Evolutionary conservation across 768 basidiomycete species (phyloP).

Genomic region (Flagelloscypha sp.): DNA sequence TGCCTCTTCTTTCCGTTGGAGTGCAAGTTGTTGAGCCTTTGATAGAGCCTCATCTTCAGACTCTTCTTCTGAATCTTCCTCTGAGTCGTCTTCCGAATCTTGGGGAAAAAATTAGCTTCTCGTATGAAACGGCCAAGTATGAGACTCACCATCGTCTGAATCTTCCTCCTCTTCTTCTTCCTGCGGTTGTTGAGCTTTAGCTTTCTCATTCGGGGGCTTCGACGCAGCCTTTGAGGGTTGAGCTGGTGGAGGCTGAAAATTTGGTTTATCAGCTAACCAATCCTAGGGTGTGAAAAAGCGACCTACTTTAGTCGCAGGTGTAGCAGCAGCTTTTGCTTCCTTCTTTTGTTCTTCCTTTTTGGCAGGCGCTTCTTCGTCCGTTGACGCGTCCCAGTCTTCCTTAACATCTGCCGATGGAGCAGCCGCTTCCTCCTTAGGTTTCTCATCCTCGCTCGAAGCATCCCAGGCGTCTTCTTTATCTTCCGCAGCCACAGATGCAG

Average conservation of each 20-base stretch:
- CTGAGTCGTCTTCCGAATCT: constrained; percentile 38
- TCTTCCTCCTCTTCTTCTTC: constrained; percentile 36
- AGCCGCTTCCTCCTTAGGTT: constrained; percentile 13
- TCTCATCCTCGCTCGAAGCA: constrained; percentile 51
- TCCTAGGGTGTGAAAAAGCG: neutral
- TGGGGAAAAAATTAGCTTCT: too few species aligned
- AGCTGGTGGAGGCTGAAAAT: too few species aligned
- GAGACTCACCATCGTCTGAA: constrained; percentile 25
- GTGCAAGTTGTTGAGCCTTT: constrained; percentile 53
- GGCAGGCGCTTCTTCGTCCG: constrained; percentile 31
- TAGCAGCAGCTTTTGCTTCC: constrained; percentile 16
- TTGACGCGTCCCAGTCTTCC: constrained; percentile 44
- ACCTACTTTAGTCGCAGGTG: constrained; percentile 19
- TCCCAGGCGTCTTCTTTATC: constrained; percentile 62
- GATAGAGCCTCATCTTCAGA: constrained; percentile 62
- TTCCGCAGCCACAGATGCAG: constrained; percentile 18
- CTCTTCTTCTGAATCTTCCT: constrained; percentile 41
- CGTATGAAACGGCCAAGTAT: too few species aligned
- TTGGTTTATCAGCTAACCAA: constrained; percentile 6
- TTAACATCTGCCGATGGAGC: constrained; percentile 25
- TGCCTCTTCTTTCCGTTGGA: constrained; percentile 77
- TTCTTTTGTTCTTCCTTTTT: constrained; percentile 16
- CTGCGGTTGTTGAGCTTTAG: constrained; percentile 26
- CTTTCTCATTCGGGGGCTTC: constrained; percentile 17
- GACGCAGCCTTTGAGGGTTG: constrained; percentile 9